Percentiles rank a stretch among this genome's conserved stretches.
These are phyloP conservation scores for Luvunga scandens DNA, from an alignment of 345 rosid genomes.

Conservation along the genomic window DNA sequence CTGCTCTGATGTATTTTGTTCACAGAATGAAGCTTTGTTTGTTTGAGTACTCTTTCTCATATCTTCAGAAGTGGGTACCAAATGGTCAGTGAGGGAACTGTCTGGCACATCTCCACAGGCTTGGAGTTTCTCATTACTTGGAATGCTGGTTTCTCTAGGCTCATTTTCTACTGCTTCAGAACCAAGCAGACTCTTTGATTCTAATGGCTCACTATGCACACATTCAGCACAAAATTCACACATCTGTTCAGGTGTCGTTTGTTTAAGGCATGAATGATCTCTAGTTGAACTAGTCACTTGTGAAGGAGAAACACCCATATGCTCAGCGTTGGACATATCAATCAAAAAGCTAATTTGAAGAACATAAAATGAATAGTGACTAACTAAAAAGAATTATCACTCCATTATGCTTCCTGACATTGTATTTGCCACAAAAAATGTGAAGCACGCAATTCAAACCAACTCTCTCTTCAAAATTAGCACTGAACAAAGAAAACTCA, in stretches of 20 bases:
- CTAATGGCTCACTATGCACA: constrained; percentile 11
- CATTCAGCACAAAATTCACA: constrained; percentile 15
- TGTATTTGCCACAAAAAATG: neutral
- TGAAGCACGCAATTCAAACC: neutral
- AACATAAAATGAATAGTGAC: constrained; percentile 3
- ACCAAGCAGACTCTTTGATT: constrained; percentile 4
- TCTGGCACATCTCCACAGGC: constrained; percentile 22
- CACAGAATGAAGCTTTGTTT: neutral
- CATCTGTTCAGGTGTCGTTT: constrained; percentile 9
- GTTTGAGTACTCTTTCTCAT: neutral
- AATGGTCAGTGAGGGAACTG: constrained; percentile 8
- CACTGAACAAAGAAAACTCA: constrained; percentile 1
- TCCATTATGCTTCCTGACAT: neutral
- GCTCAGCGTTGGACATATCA: constrained; percentile 25
- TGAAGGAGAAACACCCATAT: constrained; percentile 24
- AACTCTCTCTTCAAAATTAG: constrained; percentile 6
- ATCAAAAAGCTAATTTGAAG: constrained; percentile 1
- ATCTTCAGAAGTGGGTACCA: constrained; percentile 4
- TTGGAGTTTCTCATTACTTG: constrained; percentile 1
- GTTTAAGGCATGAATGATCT: constrained; percentile 10
- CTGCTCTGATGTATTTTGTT: constrained; percentile 9
- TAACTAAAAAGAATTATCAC: neutral
- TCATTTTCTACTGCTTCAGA: constrained; percentile 13
- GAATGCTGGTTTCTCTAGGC: constrained; percentile 11
- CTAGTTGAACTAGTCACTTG: constrained; percentile 11